Evolutionary conservation across 306 rosid genomes (phyloP), one percentile per base, ranked within the genome.

Genomic region (Luffa acutangula): DNA sequence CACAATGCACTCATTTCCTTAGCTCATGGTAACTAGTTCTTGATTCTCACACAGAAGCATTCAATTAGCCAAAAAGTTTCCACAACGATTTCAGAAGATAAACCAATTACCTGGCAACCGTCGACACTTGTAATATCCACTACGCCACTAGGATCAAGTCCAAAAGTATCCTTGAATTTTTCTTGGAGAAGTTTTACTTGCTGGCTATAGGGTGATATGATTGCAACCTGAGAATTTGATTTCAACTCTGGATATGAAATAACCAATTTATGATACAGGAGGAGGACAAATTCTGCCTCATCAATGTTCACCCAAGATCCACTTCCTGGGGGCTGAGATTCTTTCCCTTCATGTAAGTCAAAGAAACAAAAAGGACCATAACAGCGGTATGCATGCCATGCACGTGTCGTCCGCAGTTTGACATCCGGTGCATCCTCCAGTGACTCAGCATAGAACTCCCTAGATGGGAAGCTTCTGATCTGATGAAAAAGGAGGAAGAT

Each of bases 391-490:
- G 48, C 75, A 81, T 94, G 98, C 98, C 98, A 94, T 7, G 79
- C 81, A 36, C 97, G 96, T 36, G 25, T 66, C 57, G 98, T 94
- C 71, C 74, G 87, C 59, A 21, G 76, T 86, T 71, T 60, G 37
- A 92, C 79, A 21, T 76, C 86, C 0, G 91, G 96, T 51, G 94
- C 96, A 85, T 94, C 98, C 87, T 85, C 88, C 87, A 94, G 85
- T 34, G 96, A 89, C 76, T 88, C 84, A 4, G 77, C 90, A 84
- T 94, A 94, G 86, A 94, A 92, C 88, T 94, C 96, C 75, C 70
- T 82, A 34, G 98, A 94, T 45, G 98, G 98, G 79, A 94, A 94
- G 85, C 94, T 88, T 86, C 97, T 86, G 72, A 94, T 94, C 97
- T 92, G 92, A 80, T 83, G 34, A 54, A 71, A 78, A 46, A 53